Conservation (phyloP, 495 filamentous ascomycete species). For the Xylaria telfairii region DNA sequence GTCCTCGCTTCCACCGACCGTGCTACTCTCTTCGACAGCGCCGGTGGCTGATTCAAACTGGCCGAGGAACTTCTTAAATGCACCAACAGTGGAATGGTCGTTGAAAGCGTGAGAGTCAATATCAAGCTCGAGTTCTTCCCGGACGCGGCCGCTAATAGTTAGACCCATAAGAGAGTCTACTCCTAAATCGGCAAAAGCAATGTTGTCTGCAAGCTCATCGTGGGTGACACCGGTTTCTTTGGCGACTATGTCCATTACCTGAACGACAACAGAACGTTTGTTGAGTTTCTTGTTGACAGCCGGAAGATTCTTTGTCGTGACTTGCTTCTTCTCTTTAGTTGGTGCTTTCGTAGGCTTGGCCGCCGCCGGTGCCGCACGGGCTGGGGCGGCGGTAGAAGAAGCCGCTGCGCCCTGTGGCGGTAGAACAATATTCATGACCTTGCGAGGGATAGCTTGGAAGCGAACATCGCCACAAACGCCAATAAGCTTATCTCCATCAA, state of each 20-base stretch:
- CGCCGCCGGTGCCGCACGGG: conserved; percentile 45
- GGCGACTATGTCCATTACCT: conserved; percentile 68
- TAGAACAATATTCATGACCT: conserved; percentile 69
- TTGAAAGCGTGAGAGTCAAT: conserved; percentile 61
- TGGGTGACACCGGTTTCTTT: conserved; percentile 68
- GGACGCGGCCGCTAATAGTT: conserved; percentile 58
- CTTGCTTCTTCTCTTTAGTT: conserved; percentile 49
- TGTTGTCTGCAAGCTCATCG: conserved; percentile 64
- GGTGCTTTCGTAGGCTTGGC: conserved; percentile 51
- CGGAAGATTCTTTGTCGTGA: conserved; percentile 49
- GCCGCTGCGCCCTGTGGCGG: conserved; percentile 61
- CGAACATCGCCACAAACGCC: conserved; percentile 60
- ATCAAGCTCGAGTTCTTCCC: conserved; percentile 63
- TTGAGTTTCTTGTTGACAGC: conserved; percentile 50
- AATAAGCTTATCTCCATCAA: conserved; percentile 67
- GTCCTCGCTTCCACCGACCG: conserved; percentile 42
- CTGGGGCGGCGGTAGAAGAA: conserved; percentile 33
- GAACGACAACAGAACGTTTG: conserved; percentile 43
- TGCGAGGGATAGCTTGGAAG: conserved; percentile 71
- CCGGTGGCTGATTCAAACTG: conserved; percentile 50
- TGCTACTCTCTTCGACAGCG: conserved; percentile 39
- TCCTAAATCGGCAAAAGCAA: conserved; percentile 61
- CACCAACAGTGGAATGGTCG: conserved; percentile 60
- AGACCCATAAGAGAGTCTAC: conserved; percentile 68
- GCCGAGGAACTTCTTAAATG: conserved; percentile 63